Evolutionary conservation across 495 filamentous ascomycete genomes (phyloP), one percentile per base, ranked within the genome.

Genomic region (Aspergillus saccharolyticus): DNA sequence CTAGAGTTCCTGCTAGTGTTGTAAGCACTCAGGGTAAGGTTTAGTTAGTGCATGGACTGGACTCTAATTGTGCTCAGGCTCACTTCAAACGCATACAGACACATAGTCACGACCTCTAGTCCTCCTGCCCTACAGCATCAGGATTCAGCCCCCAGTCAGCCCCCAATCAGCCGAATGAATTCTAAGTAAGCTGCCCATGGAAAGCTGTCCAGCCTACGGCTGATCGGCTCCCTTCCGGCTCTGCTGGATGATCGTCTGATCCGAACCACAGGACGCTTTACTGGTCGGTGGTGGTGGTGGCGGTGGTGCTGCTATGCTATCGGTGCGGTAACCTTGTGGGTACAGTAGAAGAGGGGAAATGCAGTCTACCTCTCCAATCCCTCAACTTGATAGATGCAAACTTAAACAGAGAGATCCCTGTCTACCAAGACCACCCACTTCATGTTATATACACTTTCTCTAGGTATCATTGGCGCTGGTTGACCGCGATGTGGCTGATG

Each of bases 111-210:
- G n/a, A n/a, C 33, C 33, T 39, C 33, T 12, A 2, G 7, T 15
- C 33, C 33, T 39, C 33, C 12, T 39, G 33, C 33, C 33, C 12
- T 39, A 39, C 33, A 39, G 12, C 33, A 39, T 28, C 16, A 50
- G 47, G 47, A 50, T 50, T 30, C 47, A 50, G 47, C 47, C 47
- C 47, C 47, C 47, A 50, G 47, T 50, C 47, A 50, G 47, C 47
- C 3, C n/a, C 17, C 3, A 28, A 28, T 50, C 47, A n/a, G n/a
- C 47, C 17, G 30, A 4, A 22, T 21, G 46, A 20, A n/a, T 28
- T 4, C 21, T 28, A 49, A n/a, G 24, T 24, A 17, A 7, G 16
- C 47, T 50, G 33, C 33, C n/a, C 33, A 39, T 39, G 33, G 12
- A 39, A 39, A 5, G 33, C 33, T 39, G 17, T 17, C 47, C 24